Evolutionary conservation across 1,284 basidiomycete genomes (phyloP), one percentile per base, ranked within the genome.

Genomic region (Pterulicium gracile): DNA sequence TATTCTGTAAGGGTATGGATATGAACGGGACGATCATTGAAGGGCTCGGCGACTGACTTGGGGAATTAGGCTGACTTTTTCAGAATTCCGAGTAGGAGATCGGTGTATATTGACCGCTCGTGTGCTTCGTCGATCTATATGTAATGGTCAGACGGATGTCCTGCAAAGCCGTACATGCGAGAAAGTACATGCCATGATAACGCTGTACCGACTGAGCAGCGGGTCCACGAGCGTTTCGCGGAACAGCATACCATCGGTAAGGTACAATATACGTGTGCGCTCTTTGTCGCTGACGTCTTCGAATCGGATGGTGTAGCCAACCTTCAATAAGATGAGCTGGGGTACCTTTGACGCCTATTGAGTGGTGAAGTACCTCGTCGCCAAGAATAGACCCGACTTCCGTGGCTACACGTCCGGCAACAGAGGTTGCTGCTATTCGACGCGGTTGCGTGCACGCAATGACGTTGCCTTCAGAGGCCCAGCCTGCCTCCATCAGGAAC

Each of bases 161-260:
- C 42, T 22, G 52, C 43, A 19, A 45, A 46, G 35, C 34, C 45
- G 21, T 22, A 45, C n/a, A 32, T 12, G 12, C 7, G 10, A 19
- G 44, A 36, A 12, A 19, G 3, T 3, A 63, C 77, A 47, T 53
- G 92, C 92, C 84, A 98, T 96, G 50, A 98, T 86, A 3, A 95
- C 88, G 57, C 91, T 94, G 58, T 96, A 99, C 23, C 81, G 79
- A 58, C 84, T 88, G 42, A 98, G 70, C 24, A 97, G 64, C 17
- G 88, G 89, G 58, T 97, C 91, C 32, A 90, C 70, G 54, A 98
- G 77, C 27, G 90, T 86, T 67, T 98, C 96, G 49, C 95, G 81
- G 57, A 99, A 92, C 20, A 99, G 77, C 78, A 97, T 94, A 36
- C 96, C 95, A 61, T 99, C 96, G 21, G 96, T 98, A 77, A 98